Base-by-base conservation (phyloP, 164 flowering plant genomes). In the Vitis riparia region DNA sequence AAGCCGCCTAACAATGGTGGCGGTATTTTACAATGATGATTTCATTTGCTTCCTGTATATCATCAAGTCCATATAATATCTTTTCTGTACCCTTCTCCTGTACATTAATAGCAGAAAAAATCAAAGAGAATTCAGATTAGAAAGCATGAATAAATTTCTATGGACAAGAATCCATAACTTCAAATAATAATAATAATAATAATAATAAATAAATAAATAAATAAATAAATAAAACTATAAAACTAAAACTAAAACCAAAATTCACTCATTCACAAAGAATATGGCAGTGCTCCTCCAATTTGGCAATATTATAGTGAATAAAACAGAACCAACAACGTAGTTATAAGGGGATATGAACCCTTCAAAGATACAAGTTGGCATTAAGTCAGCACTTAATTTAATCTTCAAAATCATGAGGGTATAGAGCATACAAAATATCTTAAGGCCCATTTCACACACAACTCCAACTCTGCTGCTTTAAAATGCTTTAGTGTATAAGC, bases 41-140 rank as follows among this genome's bases (percentile, higher is more conserved):
- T 60, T 79, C 82, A 51, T 58, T 59, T 63, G 82, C 76, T 51
- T 68, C 76, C 30, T 70, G 71, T 58, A 82, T 72, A 62, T 79
- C 85, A 72, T 82, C 85, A 48, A 82, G 71, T 55, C 85, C 85
- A 59, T 82, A 82, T 8, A 82, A 65, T 68, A 68, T 63, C 62
- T 75, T 76, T 50, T 82, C 79, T 10, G 80, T 70, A 37, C 72
- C 74, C 59, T 53, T 75, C 61, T 63, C 77, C 83, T 80, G 73
- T 13, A 48, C 9, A 65, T 58, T 51, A 55, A 11, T 50, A n/a
- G n/a, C 17, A 17, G 44, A 32, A 32, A 19, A 51, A 65, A 11
- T 23, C 37, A 15, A 65, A 52, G 23, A 52, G 48, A 27, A 52
- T 16, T 3, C 32, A 23, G 51, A 13, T 8, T 9, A 5, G 15